Conservation (phyloP, 2,329 filamentous ascomycete species). For the Sordariomycetes sp. region DNA sequence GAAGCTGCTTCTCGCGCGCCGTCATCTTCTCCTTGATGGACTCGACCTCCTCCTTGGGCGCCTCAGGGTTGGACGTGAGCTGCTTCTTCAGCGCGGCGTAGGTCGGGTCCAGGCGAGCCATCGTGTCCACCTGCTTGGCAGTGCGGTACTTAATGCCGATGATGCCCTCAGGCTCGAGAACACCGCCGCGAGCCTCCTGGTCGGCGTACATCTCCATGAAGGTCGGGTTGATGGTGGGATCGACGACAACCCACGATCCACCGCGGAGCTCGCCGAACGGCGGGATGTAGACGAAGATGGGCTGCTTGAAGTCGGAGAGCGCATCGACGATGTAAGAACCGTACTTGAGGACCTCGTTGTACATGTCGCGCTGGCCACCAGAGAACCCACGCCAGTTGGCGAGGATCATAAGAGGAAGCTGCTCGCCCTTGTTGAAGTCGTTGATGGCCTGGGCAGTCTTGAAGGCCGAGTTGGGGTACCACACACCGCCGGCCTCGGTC, state of each 20-base stretch:
- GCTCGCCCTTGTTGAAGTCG: constrained; percentile 98
- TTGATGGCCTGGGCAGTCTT: constrained; percentile 98
- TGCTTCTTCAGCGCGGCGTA: constrained; percentile 79
- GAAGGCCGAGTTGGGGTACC: constrained; percentile 99
- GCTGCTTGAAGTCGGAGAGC: constrained; percentile 96
- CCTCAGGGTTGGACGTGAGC: constrained; percentile 45
- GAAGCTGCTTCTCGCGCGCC: constrained; percentile 71
- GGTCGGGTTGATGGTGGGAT: constrained; percentile 92
- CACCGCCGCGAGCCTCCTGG: constrained; percentile 86
- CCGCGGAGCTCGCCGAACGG: constrained; percentile 93
- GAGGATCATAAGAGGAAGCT: constrained; percentile 95
- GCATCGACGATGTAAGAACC: constrained; percentile 98
- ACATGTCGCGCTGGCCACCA: constrained; percentile 98
- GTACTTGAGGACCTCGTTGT: constrained; percentile 99
- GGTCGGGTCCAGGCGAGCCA: constrained; percentile 79
- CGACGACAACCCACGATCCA: constrained; percentile 98
- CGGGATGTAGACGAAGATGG: constrained; percentile 97
- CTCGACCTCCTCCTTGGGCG: constrained; percentile 61
- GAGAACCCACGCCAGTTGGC: constrained; percentile 99
- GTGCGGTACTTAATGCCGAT: constrained; percentile 97
- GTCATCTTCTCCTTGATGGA: constrained; percentile 75
- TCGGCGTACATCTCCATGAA: constrained; percentile 99
- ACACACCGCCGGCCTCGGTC: constrained; percentile 94
- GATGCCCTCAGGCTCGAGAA: constrained; percentile 95
- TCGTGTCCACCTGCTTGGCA: constrained; percentile 93